Evolutionary conservation across 208 protist genomes (phyloP).

Genomic region (Endotrypanum monterogeii): DNA sequence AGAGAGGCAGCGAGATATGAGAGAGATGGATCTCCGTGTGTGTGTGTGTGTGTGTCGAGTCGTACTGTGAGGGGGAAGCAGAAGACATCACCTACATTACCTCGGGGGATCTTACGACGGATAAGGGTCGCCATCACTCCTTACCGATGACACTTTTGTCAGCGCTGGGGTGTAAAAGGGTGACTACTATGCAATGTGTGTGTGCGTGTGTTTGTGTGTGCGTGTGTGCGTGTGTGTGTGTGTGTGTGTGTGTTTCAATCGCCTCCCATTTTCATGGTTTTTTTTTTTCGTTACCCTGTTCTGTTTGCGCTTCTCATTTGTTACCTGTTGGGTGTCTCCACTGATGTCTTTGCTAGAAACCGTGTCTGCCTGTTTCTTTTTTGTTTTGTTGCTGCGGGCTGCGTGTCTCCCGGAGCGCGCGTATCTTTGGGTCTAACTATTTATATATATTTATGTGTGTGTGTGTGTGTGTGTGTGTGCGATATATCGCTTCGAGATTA

Average conservation of each 20-base stretch:
- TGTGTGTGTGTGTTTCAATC: not conserved
- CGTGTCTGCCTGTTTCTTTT: not conserved
- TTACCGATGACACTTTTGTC: not conserved
- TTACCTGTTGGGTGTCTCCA: not conserved
- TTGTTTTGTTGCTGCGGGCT: not conserved
- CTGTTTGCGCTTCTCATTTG: too few relatives aligned
- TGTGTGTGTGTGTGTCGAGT: not conserved
- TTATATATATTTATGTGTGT: not conserved
- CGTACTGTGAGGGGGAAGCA: not conserved
- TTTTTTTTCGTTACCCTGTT: conserved; percentile 7
- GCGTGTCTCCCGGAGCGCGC: not conserved
- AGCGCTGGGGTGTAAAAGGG: not conserved
- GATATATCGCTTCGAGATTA: not conserved
- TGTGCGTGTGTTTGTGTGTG: not conserved
- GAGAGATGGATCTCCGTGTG: too few relatives aligned
- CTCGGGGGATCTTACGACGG: not conserved
- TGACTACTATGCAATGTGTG: not conserved
- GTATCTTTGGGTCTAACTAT: not conserved
- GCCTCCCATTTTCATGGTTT: conserved; percentile 1
- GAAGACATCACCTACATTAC: not conserved
- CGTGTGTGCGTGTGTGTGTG: not conserved
- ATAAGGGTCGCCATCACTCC: not conserved
- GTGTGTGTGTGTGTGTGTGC: not conserved
- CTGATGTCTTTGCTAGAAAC: not conserved
- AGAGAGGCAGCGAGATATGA: not conserved